These are phyloP conservation scores for Metrosideros polymorpha DNA, from an alignment of 441 rosid species.

Conservation along the genomic window DNA sequence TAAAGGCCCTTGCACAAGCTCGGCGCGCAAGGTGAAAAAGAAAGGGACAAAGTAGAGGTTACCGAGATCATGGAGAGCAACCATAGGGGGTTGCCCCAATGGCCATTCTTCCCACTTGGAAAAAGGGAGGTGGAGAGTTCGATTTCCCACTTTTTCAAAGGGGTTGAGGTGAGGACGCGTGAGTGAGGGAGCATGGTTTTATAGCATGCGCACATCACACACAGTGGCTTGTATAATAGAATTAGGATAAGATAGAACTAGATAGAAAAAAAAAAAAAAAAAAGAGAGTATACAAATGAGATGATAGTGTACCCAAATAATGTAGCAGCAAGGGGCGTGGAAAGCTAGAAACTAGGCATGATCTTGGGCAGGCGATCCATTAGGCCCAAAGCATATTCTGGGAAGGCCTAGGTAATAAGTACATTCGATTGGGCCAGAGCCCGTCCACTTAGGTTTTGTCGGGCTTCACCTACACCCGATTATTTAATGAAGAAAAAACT, in stretches of 20 bases:
- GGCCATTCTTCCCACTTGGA: too few relatives aligned
- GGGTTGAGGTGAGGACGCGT: too few relatives aligned
- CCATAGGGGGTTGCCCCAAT: too few relatives aligned
- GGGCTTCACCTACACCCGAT: fast-evolving
- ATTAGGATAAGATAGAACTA: too few relatives aligned
- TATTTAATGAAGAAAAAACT: background rate
- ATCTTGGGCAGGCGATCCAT: background rate
- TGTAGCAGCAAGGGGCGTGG: background rate
- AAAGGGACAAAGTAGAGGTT: background rate
- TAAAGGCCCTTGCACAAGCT: background rate
- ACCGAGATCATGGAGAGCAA: too few relatives aligned
- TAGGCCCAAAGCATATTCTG: background rate
- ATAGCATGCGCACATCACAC: too few relatives aligned
- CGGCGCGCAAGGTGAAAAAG: background rate
- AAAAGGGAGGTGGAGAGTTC: too few relatives aligned
- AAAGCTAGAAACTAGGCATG: background rate
- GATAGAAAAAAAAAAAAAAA: too few relatives aligned
- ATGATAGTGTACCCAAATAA: background rate
- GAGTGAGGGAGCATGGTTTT: background rate
- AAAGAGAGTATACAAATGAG: background rate
- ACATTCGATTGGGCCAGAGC: background rate
- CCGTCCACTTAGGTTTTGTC: background rate
- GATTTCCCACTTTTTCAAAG: too few relatives aligned
- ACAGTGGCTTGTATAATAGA: too few relatives aligned
- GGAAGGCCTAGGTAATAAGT: background rate